Evolutionary conservation across 2,329 filamentous ascomycete species (phyloP), one percentile per base, ranked within the genome.

Genomic region (Claviceps digitariae): DNA sequence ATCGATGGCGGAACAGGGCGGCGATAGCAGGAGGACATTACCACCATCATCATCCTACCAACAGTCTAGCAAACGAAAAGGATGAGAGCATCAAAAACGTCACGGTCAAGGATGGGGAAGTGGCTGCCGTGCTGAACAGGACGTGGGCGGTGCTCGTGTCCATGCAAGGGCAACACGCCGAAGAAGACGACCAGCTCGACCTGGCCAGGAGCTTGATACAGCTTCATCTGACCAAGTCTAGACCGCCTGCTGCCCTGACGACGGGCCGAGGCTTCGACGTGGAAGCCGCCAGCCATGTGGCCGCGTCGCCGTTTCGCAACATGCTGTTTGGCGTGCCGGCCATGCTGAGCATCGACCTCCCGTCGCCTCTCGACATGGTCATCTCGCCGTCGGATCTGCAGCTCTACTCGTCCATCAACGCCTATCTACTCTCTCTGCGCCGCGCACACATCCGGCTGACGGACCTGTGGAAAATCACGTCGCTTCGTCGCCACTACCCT

Each of bases 351-450:
- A 75, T 95, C 57, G 80, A 84, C 41, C 81, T 95, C 9, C 79
- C 79, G 2, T 84, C 86, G 2, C 90, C 93, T 0, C 70, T 97
- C 5, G 90, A 97, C 64, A 78, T 98, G 31, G 95, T 97, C 62
- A 79, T 97, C 29, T 82, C 86, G 12, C 73, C 79, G 4, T 75
- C 82, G 0, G 90, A 97, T 62, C 70, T 95, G 12, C 78, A 85
- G 49, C 79, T 81, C 0, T 98, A 97, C 67, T 86, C 89, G 0
- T 77, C 77, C n/a, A 84, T 96, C 56, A 90, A 94, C 65, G 79
- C 88, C 1, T 97, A 96, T 61, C 78, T 98, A 0, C 72, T 96
- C 10, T 86, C 88, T 0, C 83, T 97, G 57, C 84, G 89, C 51
- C 82, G 90, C 54, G 87, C 90, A 3, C 90, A 96, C 64, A 80